Evolutionary conservation across 139 green algal species (phyloP), one percentile per base, ranked within the genome.

Genomic region (Tetraselmis striata): DNA sequence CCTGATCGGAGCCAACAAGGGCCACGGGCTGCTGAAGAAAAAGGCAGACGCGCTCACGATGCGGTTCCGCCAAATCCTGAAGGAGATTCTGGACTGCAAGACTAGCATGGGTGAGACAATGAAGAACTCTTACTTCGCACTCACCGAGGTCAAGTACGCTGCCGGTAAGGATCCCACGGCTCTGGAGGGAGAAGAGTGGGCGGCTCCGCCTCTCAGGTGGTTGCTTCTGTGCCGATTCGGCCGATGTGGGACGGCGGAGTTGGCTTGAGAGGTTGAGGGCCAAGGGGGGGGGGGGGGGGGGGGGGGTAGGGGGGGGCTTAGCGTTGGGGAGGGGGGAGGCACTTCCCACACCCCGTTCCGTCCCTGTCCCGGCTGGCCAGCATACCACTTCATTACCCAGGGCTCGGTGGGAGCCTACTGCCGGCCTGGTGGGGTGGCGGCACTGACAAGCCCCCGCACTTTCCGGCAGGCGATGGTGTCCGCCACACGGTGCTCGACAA

Each of bases 21-120:
- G 96, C 0, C 95, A 99, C 82, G 91, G 94, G 45, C 90, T 99
- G 77, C 89, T 99, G 28, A 99, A 99, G 89, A 99, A 99, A 91
- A 99, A 99, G 83, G 97, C 95, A 1, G 97, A 99, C 86, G 97
- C 97, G 2, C 88, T 99, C 76, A 98, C 94, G 23, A 92, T 99
- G 88, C 91, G 94, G 1, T 97, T 96, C 79, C 86, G 93, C 18
- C 86, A 90, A 80, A 93, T 98, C 30, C 89, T 97, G 1, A 94
- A 93, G 81, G 92, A 96, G 77, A 99, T 99, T 75, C 91, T 99
- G 31, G 86, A 97, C 23, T 91, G 93, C 23, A 99, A 99, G 90
- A 84, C 95, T 59, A 81, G 87, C 27, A 97, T 98, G 94, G 97
- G 97, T 2, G 90, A 93, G 29, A 92, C 90, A 0, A 97, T 99